Percentiles rank a stretch among this genome's conserved stretches.
Conservation (phyloP, 306 rosid genomes). For the Vigna radiata region DNA sequence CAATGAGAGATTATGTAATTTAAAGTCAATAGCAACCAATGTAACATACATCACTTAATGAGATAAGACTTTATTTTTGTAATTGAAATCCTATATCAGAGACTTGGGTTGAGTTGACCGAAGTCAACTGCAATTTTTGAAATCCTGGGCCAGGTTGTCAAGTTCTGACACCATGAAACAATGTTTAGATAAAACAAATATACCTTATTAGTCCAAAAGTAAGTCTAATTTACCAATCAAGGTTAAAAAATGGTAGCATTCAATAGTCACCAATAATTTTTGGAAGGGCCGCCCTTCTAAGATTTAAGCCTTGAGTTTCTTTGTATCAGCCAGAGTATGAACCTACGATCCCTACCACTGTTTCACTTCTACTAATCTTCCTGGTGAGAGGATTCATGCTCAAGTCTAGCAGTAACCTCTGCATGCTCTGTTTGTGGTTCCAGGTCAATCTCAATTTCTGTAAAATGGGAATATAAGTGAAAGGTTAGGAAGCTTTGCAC, state of each 20-base stretch:
- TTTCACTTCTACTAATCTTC: background rate
- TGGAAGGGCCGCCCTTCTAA: background rate
- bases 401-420: background rate
- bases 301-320: background rate
- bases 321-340: background rate
- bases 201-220: background rate
- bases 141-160: background rate
- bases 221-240: background rate
- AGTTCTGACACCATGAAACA: background rate
- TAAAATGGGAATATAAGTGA: conserved; percentile 16
- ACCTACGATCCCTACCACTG: background rate
- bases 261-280: background rate
- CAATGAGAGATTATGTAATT: too few relatives aligned
- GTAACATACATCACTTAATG: background rate
- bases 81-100: background rate
- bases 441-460: background rate
- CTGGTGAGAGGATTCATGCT: background rate
- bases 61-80: background rate
- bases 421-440: background rate
- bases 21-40: too few relatives aligned
- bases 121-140: background rate
- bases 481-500: background rate
- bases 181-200: background rate
- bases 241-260: background rate
- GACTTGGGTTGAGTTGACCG: background rate